Base-by-base conservation (phyloP, 345 rosid genomes). In the Gossypium thurberi region DNA sequence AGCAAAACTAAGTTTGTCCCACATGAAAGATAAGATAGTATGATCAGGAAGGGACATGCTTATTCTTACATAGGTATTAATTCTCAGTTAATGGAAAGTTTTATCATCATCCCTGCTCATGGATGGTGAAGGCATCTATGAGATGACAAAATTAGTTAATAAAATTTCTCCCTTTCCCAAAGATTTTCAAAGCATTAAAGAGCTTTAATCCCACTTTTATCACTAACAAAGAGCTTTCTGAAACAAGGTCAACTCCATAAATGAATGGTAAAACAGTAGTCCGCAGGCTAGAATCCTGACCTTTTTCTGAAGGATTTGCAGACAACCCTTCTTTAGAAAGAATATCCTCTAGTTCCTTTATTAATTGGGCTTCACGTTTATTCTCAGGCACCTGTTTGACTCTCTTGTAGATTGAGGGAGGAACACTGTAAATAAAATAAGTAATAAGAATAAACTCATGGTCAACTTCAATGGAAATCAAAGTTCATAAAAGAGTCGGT, bases 291-390 rank as follows among this genome's bases (percentile, higher is more conserved):
- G 64, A 75, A 69, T 21, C n/a, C 72, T 71, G 28, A 92, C 98
- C 98, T 83, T 89, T 90, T 77, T 90, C 97, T n/a, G 94, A 80
- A 70, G 98, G 97, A 72, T 86, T 82, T 69, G 92, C 78, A 18
- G 98, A 92, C 81, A 92, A 76, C 62, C 97, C 95, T 86, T 92
- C 97, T 83, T 75, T 94, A 66, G 94, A 83, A 78, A 95, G 98
- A 67, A 95, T 87, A 63, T 84, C 86, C 81, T 91, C 86, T 44
- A 92, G 91, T 78, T 92, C 99, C 83, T 86, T 86, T 71, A 92
- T 82, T 58, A 95, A 79, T 77, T 79, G 82, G 56, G 89, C 82
- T 83, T 95, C 98, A 0, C 94, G 91, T 69, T 92, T 87, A 71
- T 83, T 85, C 84, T 92, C 98, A 63, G 94, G 83, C 21, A 73